phyloP scores from a whole-genome alignment of 31 red algal species.

The Asparagopsis taxiformis region DNA sequence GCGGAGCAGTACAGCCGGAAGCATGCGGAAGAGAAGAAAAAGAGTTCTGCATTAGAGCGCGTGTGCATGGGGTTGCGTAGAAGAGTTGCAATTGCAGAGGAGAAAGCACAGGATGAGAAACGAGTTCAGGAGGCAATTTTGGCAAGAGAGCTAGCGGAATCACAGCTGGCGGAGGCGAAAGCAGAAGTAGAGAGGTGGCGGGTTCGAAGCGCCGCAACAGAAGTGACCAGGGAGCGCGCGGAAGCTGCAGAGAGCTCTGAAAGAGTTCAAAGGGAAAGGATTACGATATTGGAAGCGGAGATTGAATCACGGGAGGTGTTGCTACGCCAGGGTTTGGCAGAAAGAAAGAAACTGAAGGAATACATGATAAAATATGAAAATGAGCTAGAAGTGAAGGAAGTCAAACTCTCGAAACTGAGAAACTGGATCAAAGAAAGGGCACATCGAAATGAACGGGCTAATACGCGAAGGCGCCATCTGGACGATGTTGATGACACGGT shows the following conservation, averaged over 20 bases:
- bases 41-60: slow-evolving; percentile 41
- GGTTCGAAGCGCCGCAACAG: slow-evolving; percentile 32
- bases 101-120: slow-evolving; percentile 40
- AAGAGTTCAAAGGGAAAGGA: slow-evolving; percentile 32
- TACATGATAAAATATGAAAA: slow-evolving; percentile 46
- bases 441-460: neutral
- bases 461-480: neutral
- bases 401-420: slow-evolving; percentile 37
- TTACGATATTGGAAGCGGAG: slow-evolving; percentile 44
- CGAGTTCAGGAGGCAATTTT: slow-evolving; percentile 45
- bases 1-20: slow-evolving; percentile 16
- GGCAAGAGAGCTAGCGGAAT: slow-evolving; percentile 35
- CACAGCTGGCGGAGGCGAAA: slow-evolving; percentile 39
- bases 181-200: slow-evolving; percentile 57
- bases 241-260: slow-evolving; percentile 58
- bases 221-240: slow-evolving; percentile 53
- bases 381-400: slow-evolving; percentile 56
- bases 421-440: slow-evolving; percentile 8
- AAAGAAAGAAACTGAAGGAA: slow-evolving; percentile 45
- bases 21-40: slow-evolving; percentile 35
- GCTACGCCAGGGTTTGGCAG: slow-evolving; percentile 31
- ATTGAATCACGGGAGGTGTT: slow-evolving; percentile 50
- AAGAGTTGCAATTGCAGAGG: slow-evolving; percentile 57
- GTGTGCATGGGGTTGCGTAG: slow-evolving; percentile 67
- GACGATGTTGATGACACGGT: neutral